phyloP scores from a whole-genome alignment of 129 eudicot species.

The Pseudognaphalium luteoalbum region DNA sequence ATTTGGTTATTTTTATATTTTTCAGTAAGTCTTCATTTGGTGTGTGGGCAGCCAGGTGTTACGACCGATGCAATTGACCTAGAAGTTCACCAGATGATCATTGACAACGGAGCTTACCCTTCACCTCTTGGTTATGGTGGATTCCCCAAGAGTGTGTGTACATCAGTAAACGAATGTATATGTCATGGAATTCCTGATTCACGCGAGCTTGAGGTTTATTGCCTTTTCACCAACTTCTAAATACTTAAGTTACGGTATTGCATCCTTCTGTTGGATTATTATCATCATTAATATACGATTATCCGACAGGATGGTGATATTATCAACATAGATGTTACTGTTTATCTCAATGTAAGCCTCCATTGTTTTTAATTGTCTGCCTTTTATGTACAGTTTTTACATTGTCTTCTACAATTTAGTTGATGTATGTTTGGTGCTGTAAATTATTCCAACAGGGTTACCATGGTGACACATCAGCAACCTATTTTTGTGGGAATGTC shows the following conservation, averaged over 20 bases:
- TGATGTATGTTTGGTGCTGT: background rate
- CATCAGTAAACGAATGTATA: slow-evolving; percentile 93
- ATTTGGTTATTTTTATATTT: background rate
- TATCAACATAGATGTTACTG: slow-evolving; percentile 88
- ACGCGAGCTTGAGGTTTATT: slow-evolving; percentile 79
- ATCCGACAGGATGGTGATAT: slow-evolving; percentile 88
- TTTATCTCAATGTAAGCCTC: slow-evolving; percentile 81
- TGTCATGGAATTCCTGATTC: slow-evolving; percentile 99
- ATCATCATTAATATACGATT: slow-evolving; percentile 7
- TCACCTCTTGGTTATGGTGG: slow-evolving; percentile 98
- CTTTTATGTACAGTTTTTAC: background rate
- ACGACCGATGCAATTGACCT: slow-evolving; percentile 88
- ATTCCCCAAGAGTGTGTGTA: slow-evolving; percentile 95
- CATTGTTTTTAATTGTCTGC: background rate
- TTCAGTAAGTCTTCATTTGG: background rate
- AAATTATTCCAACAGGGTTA: slow-evolving; percentile 61
- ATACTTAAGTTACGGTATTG: background rate
- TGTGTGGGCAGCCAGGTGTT: slow-evolving; percentile 87
- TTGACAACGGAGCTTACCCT: slow-evolving; percentile 94
- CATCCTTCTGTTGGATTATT: background rate
- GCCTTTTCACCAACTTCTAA: background rate
- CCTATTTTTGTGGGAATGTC: slow-evolving; percentile 84
- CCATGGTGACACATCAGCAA: slow-evolving; percentile 97
- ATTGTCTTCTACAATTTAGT: background rate
- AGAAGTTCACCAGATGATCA: slow-evolving; percentile 87